Base-by-base conservation (phyloP, 2,329 filamentous ascomycete genomes). In the Neonectria coccinea region DNA sequence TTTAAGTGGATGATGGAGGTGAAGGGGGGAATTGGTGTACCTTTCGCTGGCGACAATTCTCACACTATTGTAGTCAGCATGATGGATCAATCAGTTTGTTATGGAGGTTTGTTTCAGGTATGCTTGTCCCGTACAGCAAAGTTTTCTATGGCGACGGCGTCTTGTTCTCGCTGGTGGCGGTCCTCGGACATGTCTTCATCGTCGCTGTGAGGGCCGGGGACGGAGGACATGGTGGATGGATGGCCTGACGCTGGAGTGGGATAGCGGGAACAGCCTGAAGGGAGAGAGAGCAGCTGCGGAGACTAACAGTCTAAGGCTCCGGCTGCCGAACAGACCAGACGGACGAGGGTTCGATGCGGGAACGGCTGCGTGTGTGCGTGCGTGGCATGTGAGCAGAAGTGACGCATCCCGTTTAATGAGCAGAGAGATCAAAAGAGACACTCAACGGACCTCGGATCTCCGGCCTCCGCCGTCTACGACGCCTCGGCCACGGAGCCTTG, bases 11-110 rank as follows among this genome's bases (percentile, higher is more conserved):
- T 11, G 20, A 12, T n/a, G 18, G 29, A 4, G 42, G 33, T 20
- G 16, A 50, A n/a, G 29, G 41, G 9, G 20, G 33, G 5, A 25
- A 6, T 6, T 25, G 25, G 25, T 25, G 9, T 11, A 58, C 59
- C 59, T 62, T 58, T 39, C 59, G 27, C 20, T 33, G 54, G 27
- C 59, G 59, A 47, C 59, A 62, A 25, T 45, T 45, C 3, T 58
- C 54, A 36, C 54, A 62, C 59, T 58, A n/a, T n/a, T 25, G 12
- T 14, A 2, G 48, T 52, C 20, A 59, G 47, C 47, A 11, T 2
- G 14, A 10, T 2, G 5, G 16, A 25, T 25, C 6, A 25, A 25
- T 25, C 6, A 25, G 25, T 25, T 4, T 39, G n/a, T 8, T 39
- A 6, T 39, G 31, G 11, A 4, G 27, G 16, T 11, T 10, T 18